Base-by-base conservation (phyloP, 768 basidiomycete genomes). In the Suillus cothurnatus region DNA sequence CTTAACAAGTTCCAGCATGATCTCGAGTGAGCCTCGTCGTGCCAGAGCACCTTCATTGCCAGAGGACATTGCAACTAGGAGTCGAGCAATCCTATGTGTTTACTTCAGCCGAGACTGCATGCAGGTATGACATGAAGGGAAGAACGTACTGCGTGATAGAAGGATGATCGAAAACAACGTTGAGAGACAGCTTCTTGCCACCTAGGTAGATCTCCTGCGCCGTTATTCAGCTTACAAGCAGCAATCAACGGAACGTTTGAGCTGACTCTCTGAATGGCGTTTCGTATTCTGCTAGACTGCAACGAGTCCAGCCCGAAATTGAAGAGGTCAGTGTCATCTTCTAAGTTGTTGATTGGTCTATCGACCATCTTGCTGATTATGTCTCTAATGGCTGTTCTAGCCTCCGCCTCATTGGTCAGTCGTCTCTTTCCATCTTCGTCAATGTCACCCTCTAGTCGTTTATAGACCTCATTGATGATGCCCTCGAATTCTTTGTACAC, bases 231-330 rank as follows among this genome's bases (percentile, higher is more conserved):
- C 74, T 60, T 71, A 19, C 26, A 26, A 57, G 17, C 61, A 5
- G 72, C 19, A 64, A 63, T 15, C 72, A 43, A 63, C 68, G 6
- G 80, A 63, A 76, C 75, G 26, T 78, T 56, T 15, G 4, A 52
- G 61, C 64, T 38, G 41, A 79, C 80, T 70, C 82, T 82, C 67
- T 81, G 81, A 49, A 80, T 71, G 2, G 75, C 73, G 69, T 86
- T 87, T 28, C 85, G 72, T 34, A 87, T 80, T n/a, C 84, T 74
- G 4, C 82, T 81, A 14, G 82, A 83, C 64, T 85, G 82, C 26
- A 87, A 68, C 12, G 85, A 85, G 70, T 88, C 84, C 36, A 88
- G 76, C 31, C 86, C 86, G 56, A 81, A 85, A 0, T 79, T 70
- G 47, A 82, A 82, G 34, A 82, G 58, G 61, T 85, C 84, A 31